Evolutionary conservation across 2,329 filamentous ascomycete species (phyloP).

Genomic region (Byssothecium circinans): DNA sequence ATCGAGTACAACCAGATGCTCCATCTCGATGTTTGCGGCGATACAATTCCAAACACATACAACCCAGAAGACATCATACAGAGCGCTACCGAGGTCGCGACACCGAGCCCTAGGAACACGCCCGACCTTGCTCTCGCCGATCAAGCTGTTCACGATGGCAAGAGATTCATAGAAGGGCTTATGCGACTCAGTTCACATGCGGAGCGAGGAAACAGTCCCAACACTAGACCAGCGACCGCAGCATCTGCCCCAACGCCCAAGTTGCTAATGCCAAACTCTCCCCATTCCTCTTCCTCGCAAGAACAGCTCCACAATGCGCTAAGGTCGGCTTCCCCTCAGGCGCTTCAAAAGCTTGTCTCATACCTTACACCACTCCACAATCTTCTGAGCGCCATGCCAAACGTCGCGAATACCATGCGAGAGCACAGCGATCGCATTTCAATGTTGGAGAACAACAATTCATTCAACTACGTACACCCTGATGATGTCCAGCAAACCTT

Average conservation of each 20-base stretch:
- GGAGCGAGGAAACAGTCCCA: slow-evolving; percentile 18
- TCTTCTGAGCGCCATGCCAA: slow-evolving; percentile 42
- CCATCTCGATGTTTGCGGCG: slow-evolving; percentile 34
- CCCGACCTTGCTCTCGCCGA: slow-evolving; percentile 43
- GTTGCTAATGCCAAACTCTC: slow-evolving; percentile 26
- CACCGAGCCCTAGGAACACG: slow-evolving; percentile 48
- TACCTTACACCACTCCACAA: slow-evolving; percentile 42
- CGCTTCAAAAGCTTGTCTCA: slow-evolving; percentile 38
- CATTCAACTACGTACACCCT: slow-evolving; percentile 66
- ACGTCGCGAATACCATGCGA: slow-evolving; percentile 53
- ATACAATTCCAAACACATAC: slow-evolving; percentile 41
- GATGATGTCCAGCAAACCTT: slow-evolving; percentile 71
- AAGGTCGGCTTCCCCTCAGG: slow-evolving; percentile 34
- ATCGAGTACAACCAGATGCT: slow-evolving; percentile 36
- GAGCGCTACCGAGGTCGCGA: slow-evolving; percentile 53
- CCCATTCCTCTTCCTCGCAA: slow-evolving; percentile 24
- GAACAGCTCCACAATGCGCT: slow-evolving; percentile 37
- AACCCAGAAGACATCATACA: slow-evolving; percentile 45
- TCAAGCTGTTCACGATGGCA: slow-evolving; percentile 40
- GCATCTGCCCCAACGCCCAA: slow-evolving; percentile 24
- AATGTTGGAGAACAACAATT: slow-evolving; percentile 68
- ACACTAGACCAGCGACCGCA: slow-evolving; percentile 17
- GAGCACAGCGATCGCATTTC: slow-evolving; percentile 68
- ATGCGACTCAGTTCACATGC: slow-evolving; percentile 26
- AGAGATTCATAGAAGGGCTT: slow-evolving; percentile 35